Base-by-base conservation (phyloP, 2,329 filamentous ascomycete species). In the Colletotrichum endophyticum region DNA sequence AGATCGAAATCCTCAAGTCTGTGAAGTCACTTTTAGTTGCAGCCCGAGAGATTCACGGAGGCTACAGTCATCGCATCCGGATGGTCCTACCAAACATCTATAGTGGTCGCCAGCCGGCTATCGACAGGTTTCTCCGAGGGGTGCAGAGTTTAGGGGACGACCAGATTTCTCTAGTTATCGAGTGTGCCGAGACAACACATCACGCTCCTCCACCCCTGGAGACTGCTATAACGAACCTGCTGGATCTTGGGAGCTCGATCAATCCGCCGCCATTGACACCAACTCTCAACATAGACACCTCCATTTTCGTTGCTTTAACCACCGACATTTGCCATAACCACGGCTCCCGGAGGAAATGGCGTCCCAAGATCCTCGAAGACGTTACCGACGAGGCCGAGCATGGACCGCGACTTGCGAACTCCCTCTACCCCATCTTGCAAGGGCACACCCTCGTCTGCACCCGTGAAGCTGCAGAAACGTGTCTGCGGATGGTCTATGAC, bases 221-320 rank as follows among this genome's bases (percentile, higher is more conserved):
- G 1, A 72, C 62, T 16, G 83, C 83, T 16, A 77, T 86, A 5
- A 70, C 70, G 7, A 83, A 82, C 32, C 80, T 86, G 1, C 76
- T 85, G 3, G 80, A 82, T 2, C 75, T 82, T 59, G 81, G 73
- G 15, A 83, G 59, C 72, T 79, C 79, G 16, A 78, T 30, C 22
- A 6, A 66, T 1, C 16, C 57, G 13, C 70, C 73, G 9, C 49
- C 80, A 6, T 81, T 87, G n/a, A 85, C 85, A 6, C 56, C 79
- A 2, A 83, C 81, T 5, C 73, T 87, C 12, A 87, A 87, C 72
- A 79, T 87, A 70, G 85, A 87, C 61, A 85, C 86, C 39, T 86
- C 85, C 7, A 81, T 86, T 49, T 81, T 87, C 4, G 82, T 86
- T 16, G 83, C 85, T 39, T 79, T 87, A 27, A 83, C 84, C 36